Evolutionary conservation across 441 rosid genomes (phyloP), one percentile per base, ranked within the genome.

Genomic region (Aquilaria agallochum): DNA sequence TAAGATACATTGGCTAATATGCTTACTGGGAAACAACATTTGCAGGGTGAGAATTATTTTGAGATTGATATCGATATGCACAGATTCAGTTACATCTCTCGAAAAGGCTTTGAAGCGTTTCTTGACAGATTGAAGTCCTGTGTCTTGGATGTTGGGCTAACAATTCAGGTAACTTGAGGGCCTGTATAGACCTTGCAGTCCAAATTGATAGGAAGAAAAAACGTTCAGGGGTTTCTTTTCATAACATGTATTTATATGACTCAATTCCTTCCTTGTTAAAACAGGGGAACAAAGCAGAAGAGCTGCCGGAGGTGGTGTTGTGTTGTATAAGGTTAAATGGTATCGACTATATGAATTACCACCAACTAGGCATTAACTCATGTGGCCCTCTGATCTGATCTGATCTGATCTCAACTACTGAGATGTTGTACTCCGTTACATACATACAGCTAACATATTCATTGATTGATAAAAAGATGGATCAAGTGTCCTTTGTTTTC

Each of bases 51-150:
- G 33, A 81, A 87, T 63, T 92, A 89, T 80, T 81, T 89, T 0
- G 95, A 87, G 87, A 83, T 89, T 31, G 98, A 89, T 77, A 76
- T 92, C 59, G 98, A 92, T 71, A 92, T 92, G 95, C 98, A 92
- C 62, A 78, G 96, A 66, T 92, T 92, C 74, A 78, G 93, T 78
- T 89, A 85, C 68, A 89, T 89, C 36, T 89, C 97, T 31, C 70
- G 97, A 69, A 91, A 91, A 83, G 97, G 97, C 30, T 89, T 87
- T 68, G 94, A 83, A 80, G 76, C 95, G 36, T 92, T 92, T 76
- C 64, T 89, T 27, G 89, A 89, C 74, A 77, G 92, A 68, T 89
- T 92, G 46, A 92, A 86, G 83, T 66, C 68, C 44, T 85, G 89
- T 50, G 66, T 82, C 62, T 68, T 89, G 73, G 96, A 92, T 56